phyloP scores from a whole-genome alignment of 2,329 filamentous ascomycete genomes.

The Talaromyces sp. region DNA sequence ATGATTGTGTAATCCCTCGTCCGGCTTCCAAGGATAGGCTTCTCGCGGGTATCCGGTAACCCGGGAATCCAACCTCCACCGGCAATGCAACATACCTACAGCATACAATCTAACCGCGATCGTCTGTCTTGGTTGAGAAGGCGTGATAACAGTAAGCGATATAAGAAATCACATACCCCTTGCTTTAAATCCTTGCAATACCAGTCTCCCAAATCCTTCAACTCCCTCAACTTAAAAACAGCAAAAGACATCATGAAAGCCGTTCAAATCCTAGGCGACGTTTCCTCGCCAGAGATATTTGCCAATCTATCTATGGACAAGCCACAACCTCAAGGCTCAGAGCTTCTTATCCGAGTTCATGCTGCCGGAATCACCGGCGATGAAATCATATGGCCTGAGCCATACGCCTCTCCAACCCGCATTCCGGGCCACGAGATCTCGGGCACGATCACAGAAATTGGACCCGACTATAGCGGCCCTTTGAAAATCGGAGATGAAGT shows the following conservation, averaged over 20 bases:
- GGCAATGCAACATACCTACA: too few relatives aligned
- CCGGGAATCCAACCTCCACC: too few relatives aligned
- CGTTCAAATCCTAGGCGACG: slow-evolving; percentile 7
- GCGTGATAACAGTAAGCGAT: too few relatives aligned
- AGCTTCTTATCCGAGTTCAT: slow-evolving; percentile 8
- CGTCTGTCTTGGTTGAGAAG: too few relatives aligned
- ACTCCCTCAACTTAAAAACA: neutral
- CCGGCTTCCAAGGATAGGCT: too few relatives aligned
- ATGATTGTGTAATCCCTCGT: too few relatives aligned
- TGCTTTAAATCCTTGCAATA: too few relatives aligned
- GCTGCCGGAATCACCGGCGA: slow-evolving; percentile 11
- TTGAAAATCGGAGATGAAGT: slow-evolving; percentile 4
- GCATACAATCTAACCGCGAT: too few relatives aligned
- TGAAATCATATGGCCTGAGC: slow-evolving; percentile 10
- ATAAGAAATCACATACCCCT: too few relatives aligned
- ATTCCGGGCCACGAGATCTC: slow-evolving; percentile 14
- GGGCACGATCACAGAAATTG: slow-evolving; percentile 4
- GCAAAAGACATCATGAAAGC: slow-evolving; percentile 8
- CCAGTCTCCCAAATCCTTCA: too few relatives aligned
- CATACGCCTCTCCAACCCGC: slow-evolving; percentile 1
- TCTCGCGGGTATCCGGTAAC: too few relatives aligned
- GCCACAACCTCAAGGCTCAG: neutral
- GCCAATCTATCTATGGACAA: slow-evolving; percentile 5
- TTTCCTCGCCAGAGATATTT: slow-evolving; percentile 6
- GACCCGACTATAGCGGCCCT: slow-evolving; percentile 6